These are phyloP conservation scores for Trichoderma sp. DNA, from an alignment of 2,329 filamentous ascomycete species.

Conservation along the genomic window DNA sequence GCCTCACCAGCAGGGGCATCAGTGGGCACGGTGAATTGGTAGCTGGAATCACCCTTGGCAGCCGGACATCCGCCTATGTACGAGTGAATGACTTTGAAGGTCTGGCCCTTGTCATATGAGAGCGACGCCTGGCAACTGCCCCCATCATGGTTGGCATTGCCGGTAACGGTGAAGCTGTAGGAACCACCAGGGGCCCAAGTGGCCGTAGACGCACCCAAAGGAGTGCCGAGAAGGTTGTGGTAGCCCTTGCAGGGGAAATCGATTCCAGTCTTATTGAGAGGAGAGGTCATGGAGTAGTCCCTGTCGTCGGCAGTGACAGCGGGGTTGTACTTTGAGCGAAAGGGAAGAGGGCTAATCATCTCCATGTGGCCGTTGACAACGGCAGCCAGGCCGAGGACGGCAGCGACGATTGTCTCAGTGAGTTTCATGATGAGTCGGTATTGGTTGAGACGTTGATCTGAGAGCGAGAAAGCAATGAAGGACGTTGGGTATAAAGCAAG, in stretches of 20 bases:
- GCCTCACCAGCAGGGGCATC: slow-evolving; percentile 60
- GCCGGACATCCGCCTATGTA: slow-evolving; percentile 55
- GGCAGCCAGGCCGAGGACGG: slow-evolving; percentile 43
- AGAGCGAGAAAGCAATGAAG: neutral
- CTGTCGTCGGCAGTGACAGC: slow-evolving; percentile 41
- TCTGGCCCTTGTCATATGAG: slow-evolving; percentile 67
- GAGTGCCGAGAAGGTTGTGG: slow-evolving; percentile 47
- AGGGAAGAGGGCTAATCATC: slow-evolving; percentile 51
- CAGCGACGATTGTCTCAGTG: slow-evolving; percentile 36
- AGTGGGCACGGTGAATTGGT: slow-evolving; percentile 63
- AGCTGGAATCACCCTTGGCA: slow-evolving; percentile 44
- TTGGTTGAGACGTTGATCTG: neutral
- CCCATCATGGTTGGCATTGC: slow-evolving; percentile 62
- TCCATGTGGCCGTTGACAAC: slow-evolving; percentile 55
- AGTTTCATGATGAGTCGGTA: slow-evolving; percentile 40
- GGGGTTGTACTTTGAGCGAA: slow-evolving; percentile 53
- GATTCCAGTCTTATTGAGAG: slow-evolving; percentile 56
- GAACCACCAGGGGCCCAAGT: slow-evolving; percentile 60
- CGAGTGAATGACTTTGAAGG: slow-evolving; percentile 65
- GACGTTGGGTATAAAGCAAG: neutral
- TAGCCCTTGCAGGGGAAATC: slow-evolving; percentile 77
- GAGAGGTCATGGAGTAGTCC: slow-evolving; percentile 71
- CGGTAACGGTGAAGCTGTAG: slow-evolving; percentile 63
- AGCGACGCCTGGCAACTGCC: slow-evolving; percentile 75
- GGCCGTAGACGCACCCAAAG: slow-evolving; percentile 52